Base-by-base conservation (phyloP, 2,329 filamentous ascomycete genomes). In the Aspergillus intermedius region DNA sequence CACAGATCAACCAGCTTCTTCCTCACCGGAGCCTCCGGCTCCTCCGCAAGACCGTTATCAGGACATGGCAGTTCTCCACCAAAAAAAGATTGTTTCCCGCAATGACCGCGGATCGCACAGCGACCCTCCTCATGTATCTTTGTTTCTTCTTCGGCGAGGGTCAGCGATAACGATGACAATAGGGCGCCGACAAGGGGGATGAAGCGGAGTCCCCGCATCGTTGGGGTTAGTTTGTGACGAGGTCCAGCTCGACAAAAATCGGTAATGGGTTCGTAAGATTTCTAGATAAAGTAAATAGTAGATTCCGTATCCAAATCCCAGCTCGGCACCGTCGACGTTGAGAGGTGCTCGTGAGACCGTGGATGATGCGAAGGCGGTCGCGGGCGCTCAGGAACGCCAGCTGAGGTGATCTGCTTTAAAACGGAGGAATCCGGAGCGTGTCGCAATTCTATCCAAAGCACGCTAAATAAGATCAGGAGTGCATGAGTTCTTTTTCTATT, bases 41-140 rank as follows among this genome's bases (percentile, higher is more conserved):
- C 79, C 54, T 83, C 76, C 32, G 93, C 93, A 32, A 84, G 74
- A 3, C 78, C 90, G 66, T 98, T 98, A 71, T 98, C 91, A 12
- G 91, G 83, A 65, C 93, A 98, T 3, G 93, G 93, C 52, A 97
- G 77, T 58, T 95, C 82, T 49, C 88, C 86, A 48, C 90, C 88
- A 62, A 97, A 97, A 66, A 93, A 86, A 54, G 86, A 85, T 70
- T 91, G 85, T 69, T 90, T 91, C 43, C 93, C 93, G 66, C 93
- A 98, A 54, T 94, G 86, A 6, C 90, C 90, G 44, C 91, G 82
- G 54, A 97, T 88, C 1, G 91, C 89, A 69, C 91, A 97, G 55
- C 91, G 81, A 37, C 91, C 91, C 44, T 84, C 76, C 70, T 96
- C 91, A 60, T 96, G 91, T 55, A 83, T 87, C 46, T 62, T 59